These are phyloP conservation scores for Candida gigantensis DNA, from an alignment of 1,139 yeast species.

Conservation along the genomic window DNA sequence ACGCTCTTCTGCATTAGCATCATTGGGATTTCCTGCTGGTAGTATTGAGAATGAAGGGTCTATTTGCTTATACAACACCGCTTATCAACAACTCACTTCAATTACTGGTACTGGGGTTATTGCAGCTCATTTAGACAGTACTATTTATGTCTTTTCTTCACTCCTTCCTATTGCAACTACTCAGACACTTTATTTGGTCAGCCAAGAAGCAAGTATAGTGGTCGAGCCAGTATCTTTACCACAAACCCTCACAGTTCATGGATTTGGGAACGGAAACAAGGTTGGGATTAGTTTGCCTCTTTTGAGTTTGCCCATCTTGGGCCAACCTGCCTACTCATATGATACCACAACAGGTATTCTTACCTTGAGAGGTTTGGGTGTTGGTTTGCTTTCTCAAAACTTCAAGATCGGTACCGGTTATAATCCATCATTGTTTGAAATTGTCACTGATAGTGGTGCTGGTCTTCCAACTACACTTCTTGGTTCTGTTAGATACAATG, in stretches of 20 bases:
- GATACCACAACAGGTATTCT: slow-evolving; percentile 22
- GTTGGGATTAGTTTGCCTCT: slow-evolving; percentile 25
- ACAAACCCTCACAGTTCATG: slow-evolving; percentile 29
- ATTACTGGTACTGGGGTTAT: too few relatives aligned
- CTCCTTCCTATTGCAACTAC: too few relatives aligned
- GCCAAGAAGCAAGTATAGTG: slow-evolving; percentile 20
- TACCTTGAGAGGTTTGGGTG: slow-evolving; percentile 15
- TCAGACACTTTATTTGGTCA: slow-evolving; percentile 26
- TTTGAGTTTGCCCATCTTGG: slow-evolving; percentile 13
- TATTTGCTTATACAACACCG: too few relatives aligned
- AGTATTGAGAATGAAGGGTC: too few relatives aligned
- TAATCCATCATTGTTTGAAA: slow-evolving; percentile 14
- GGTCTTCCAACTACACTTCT: slow-evolving; percentile 14
- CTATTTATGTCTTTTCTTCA: too few relatives aligned
- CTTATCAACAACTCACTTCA: too few relatives aligned
- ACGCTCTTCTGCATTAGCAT: too few relatives aligned
- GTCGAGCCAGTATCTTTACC: slow-evolving; percentile 20
- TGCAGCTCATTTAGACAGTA: too few relatives aligned
- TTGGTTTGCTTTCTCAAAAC: slow-evolving; percentile 13
- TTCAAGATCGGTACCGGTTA: slow-evolving; percentile 30
- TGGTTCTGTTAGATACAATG: slow-evolving; percentile 18
- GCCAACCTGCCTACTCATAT: slow-evolving; percentile 16
- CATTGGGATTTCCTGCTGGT: too few relatives aligned
- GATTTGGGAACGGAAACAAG: slow-evolving; percentile 33
- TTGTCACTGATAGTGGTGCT: slow-evolving; percentile 19